Base-by-base conservation (phyloP, 306 rosid genomes). In the Fagus crenata region DNA sequence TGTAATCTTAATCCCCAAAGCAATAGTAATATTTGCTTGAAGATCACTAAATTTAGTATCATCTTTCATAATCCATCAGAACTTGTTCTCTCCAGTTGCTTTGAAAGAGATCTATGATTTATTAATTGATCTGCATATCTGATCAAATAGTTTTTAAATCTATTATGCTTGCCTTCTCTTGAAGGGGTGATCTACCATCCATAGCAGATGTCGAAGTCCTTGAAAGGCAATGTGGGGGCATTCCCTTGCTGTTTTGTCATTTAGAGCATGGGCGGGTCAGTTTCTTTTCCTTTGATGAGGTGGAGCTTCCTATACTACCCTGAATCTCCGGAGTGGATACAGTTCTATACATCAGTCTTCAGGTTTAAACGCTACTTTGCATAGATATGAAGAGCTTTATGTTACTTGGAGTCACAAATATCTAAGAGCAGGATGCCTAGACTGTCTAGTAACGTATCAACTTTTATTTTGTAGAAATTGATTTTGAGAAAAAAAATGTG, bases 231-330 rank as follows among this genome's bases (percentile, higher is more conserved):
- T 89, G 90, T 17, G 75, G 81, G 77, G 87, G 82, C 69, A 70
- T 92, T 87, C 93, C 91, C 49, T 74, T 89, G 71, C 86, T 89
- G 80, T 79, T 90, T 72, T 87, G 97, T 64, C 73, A 69, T 42
- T 87, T 89, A 22, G 90, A 89, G 42, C 86, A 90, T 73, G 96
- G 97, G 49, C 80, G 83, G 59, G 88, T 86, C 67, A 86, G 93
- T 80, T 92, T 90, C 86, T 89, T 90, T 87, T 87, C 92, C 74
- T 89, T 85, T 77, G 91, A 86, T 70, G 85, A 82, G 74, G 89
- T 79, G 81, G 86, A 89, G 77, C 91, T 91, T 68, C 92, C 92
- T 46, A 53, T 85, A 78, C 85, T 93, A 28, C 87, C 90, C 37
- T 91, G 89, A 89, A 69, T 72, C 39, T 22, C 39, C 56, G 17